Conservation (phyloP, 179 eudicot species). For the Silene coronaria region DNA sequence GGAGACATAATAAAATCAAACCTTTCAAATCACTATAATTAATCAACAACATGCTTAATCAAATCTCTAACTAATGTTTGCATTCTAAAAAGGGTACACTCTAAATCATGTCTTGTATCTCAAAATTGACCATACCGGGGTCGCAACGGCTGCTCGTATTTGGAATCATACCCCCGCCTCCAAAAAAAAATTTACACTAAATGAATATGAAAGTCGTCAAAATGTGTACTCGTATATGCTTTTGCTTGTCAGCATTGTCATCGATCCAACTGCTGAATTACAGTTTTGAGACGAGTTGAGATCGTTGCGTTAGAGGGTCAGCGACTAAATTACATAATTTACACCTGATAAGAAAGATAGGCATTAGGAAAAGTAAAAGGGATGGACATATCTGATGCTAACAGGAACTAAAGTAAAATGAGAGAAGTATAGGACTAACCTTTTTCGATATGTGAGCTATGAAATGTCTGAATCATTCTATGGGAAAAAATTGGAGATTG, state of each 20-base stretch:
- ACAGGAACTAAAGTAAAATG: slow-evolving; percentile 13
- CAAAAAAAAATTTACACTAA: slow-evolving; percentile 3
- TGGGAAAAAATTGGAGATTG: slow-evolving; percentile 24
- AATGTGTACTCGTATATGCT: slow-evolving; percentile 4
- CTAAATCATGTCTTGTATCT: neutral
- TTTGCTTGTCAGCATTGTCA: slow-evolving; percentile 1
- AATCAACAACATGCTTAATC: slow-evolving; percentile 25
- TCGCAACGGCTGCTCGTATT: no score
- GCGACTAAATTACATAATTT: slow-evolving; percentile 26
- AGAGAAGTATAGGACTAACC: slow-evolving; percentile 18
- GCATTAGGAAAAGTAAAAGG: slow-evolving; percentile 15
- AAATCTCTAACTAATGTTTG: slow-evolving; percentile 22
- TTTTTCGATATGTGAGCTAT: slow-evolving; percentile 32
- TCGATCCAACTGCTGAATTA: slow-evolving; percentile 24
- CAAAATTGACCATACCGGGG: neutral
- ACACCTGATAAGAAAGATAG: slow-evolving; percentile 27
- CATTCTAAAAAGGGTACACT: neutral
- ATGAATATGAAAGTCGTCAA: slow-evolving; percentile 17
- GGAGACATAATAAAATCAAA: neutral
- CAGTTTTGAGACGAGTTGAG: slow-evolving; percentile 12
- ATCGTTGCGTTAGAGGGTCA: slow-evolving; percentile 21
- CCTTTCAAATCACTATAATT: slow-evolving; percentile 19
- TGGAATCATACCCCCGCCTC: no score
- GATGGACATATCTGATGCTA: neutral
- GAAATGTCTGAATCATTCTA: slow-evolving; percentile 34